phyloP scores from a whole-genome alignment of 164 flowering plant species.

The Chimonanthus praecox region DNA sequence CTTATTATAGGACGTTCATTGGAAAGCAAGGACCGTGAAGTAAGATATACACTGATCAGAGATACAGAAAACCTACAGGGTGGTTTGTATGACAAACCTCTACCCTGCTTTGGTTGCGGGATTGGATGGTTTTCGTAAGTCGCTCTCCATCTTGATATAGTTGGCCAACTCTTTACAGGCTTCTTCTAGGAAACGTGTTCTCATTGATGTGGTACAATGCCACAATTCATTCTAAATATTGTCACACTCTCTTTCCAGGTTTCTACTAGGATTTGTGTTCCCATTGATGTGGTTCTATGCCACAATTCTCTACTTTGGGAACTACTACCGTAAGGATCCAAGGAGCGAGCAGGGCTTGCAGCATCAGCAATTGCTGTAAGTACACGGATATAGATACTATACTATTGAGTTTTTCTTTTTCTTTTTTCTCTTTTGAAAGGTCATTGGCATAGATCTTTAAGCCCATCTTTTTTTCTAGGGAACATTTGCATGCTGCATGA shows the following conservation, averaged over 20 bases:
- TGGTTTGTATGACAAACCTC: constrained; percentile 81
- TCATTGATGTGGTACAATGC: constrained; percentile 25
- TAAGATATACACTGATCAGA: constrained; percentile 55
- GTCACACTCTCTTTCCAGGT: constrained; percentile 12
- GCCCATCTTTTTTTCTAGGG: background rate
- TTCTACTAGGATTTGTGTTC: constrained; percentile 21
- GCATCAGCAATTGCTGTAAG: constrained; percentile 31
- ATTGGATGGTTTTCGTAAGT: constrained; percentile 94
- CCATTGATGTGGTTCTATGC: constrained; percentile 28
- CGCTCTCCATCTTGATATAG: background rate
- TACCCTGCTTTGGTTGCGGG: constrained; percentile 97
- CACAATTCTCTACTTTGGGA: constrained; percentile 27
- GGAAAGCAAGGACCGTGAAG: constrained; percentile 40
- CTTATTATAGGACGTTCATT: constrained; percentile 37
- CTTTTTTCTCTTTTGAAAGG: no score
- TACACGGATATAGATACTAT: background rate
- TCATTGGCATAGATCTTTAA: background rate
- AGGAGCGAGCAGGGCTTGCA: constrained; percentile 30
- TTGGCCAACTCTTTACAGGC: constrained; percentile 9
- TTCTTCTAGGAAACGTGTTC: constrained; percentile 19
- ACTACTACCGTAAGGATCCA: constrained; percentile 26
- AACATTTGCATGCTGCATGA: background rate
- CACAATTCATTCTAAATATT: constrained; percentile 31
- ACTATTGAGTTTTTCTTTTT: no score
- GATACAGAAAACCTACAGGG: constrained; percentile 57